These are phyloP conservation scores for Penicillium nordicum DNA, from an alignment of 2,329 filamentous ascomycete genomes.

Conservation along the genomic window DNA sequence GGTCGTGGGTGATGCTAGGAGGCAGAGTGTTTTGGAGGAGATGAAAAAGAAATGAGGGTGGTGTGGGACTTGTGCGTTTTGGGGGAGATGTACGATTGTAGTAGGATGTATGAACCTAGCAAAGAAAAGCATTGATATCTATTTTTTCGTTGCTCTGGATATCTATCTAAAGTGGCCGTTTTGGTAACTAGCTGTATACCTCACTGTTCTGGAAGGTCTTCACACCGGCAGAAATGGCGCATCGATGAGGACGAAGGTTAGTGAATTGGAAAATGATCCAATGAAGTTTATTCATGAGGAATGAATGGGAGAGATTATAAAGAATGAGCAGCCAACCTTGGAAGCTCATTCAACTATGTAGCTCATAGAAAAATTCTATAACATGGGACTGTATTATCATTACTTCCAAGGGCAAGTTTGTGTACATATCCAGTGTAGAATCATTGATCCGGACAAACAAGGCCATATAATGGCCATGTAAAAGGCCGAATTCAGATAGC, in stretches of 20 bases:
- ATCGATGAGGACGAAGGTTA: not conserved
- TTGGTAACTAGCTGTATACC: not conserved
- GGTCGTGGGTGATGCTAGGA: conserved; percentile 21
- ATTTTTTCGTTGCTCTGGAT: not conserved
- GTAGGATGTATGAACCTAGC: too few species aligned
- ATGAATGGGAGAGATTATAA: not conserved
- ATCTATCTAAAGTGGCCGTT: too few species aligned
- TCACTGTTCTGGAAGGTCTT: not conserved
- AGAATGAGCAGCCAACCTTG: not conserved
- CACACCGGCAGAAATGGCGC: too few species aligned
- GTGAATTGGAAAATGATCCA: not conserved
- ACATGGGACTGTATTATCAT: not conserved
- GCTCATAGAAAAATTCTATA: not conserved
- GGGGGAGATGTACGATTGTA: not conserved
- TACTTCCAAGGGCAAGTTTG: not conserved
- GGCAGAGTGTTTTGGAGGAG: conserved; percentile 8
- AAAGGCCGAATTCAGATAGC: not conserved
- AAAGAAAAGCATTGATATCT: not conserved
- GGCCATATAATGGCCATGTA: not conserved
- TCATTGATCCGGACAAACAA: not conserved
- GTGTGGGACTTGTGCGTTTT: not conserved
- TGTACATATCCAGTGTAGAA: not conserved
- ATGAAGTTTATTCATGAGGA: not conserved
- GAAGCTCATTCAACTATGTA: too few species aligned
- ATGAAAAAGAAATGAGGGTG: conserved; percentile 22